Evolutionary conservation across 305 asterid genomes (phyloP).

Genomic region (Nicotiana rustica): DNA sequence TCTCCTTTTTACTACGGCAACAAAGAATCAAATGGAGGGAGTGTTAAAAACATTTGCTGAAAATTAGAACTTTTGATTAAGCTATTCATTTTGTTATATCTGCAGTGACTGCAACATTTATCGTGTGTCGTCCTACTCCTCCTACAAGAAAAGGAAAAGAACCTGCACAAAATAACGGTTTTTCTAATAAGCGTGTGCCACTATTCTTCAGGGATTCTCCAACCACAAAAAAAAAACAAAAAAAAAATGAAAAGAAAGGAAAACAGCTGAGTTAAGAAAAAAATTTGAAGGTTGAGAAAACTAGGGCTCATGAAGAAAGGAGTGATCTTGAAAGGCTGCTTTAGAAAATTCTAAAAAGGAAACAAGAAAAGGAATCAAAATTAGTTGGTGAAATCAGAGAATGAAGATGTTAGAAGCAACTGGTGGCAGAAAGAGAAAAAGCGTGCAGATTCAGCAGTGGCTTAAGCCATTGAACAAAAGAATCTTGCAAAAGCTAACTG

Average conservation of each 20-base stretch:
- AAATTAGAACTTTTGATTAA: neutral
- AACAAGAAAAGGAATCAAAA: neutral
- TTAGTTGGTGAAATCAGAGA: neutral
- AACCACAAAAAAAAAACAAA: neutral
- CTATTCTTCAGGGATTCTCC: neutral
- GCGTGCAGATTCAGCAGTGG: neutral
- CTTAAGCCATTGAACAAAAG: neutral
- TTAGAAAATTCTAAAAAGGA: neutral
- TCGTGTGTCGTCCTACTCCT: neutral
- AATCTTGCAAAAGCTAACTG: neutral
- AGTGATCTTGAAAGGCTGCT: neutral
- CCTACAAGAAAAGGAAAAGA: neutral
- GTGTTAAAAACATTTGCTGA: constrained; percentile 14
- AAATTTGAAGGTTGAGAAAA: neutral
- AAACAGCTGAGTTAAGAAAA: neutral
- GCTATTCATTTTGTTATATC: neutral
- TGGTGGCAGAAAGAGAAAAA: constrained; percentile 11
- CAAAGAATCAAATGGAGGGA: neutral
- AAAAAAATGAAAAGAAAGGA: constrained; percentile 5
- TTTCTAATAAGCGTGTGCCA: neutral
- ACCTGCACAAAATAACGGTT: neutral
- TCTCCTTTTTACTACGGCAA: too few species aligned
- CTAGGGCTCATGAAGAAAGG: constrained; percentile 15
- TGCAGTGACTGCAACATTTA: neutral
- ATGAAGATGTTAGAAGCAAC: neutral